phyloP scores from a whole-genome alignment of 441 rosid genomes.

The Kokia cookei region DNA sequence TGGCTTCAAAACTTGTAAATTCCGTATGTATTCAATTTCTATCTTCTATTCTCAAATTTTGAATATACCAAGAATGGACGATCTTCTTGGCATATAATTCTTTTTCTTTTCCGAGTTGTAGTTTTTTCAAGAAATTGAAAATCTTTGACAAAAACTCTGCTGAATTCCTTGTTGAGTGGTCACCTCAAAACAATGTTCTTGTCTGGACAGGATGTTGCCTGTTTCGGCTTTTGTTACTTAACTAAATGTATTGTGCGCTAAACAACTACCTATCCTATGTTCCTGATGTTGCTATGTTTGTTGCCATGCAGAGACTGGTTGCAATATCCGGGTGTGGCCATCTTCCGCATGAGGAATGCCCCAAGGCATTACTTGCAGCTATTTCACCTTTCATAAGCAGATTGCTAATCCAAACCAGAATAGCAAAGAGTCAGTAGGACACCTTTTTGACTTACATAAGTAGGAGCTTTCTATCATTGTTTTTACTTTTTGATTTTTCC shows the following conservation, averaged over 20 bases:
- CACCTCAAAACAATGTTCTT: neutral
- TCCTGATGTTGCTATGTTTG: neutral
- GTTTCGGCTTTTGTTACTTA: neutral
- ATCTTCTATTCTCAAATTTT: neutral
- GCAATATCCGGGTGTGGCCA: conserved; percentile 96
- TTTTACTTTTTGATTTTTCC: conserved; percentile 1
- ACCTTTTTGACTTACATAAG: conserved; percentile 4
- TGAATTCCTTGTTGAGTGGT: neutral
- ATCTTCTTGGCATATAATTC: neutral
- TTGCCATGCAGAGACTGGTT: conserved; percentile 69
- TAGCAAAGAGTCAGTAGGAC: conserved; percentile 34
- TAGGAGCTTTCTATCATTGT: conserved; percentile 18
- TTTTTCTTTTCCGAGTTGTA: neutral
- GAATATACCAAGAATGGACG: neutral
- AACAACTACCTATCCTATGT: neutral
- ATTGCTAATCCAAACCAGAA: conserved; percentile 40
- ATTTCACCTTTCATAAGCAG: conserved; percentile 76
- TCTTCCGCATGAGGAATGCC: conserved; percentile 97
- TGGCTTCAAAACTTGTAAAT: conserved; percentile 87
- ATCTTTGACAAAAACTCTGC: neutral
- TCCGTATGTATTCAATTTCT: conserved; percentile 57
- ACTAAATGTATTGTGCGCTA: neutral
- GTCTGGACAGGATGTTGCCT: neutral
- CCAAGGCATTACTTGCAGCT: conserved; percentile 88
- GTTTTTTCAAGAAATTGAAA: neutral